These are phyloP conservation scores for Brasenia schreberi DNA, from an alignment of 164 flowering plant genomes.

Conservation along the genomic window DNA sequence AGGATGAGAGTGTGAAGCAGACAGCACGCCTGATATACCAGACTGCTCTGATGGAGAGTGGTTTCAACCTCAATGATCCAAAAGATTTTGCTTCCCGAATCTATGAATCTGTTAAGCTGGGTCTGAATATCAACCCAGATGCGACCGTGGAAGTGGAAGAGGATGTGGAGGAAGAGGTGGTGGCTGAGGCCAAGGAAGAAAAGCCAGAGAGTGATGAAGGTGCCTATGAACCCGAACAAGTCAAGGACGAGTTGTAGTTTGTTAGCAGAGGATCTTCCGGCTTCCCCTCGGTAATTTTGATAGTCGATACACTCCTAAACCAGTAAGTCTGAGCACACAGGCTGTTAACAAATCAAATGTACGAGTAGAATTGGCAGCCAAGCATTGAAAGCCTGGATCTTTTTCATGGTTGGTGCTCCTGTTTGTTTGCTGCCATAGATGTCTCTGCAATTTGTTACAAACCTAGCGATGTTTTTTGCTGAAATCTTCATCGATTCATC, in stretches of 20 bases:
- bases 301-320: neutral
- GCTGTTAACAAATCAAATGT: neutral
- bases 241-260: constrained; percentile 45
- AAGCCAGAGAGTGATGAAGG: constrained; percentile 11
- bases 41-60: constrained; percentile 92
- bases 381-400: neutral
- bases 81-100: constrained; percentile 78
- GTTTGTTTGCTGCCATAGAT: neutral
- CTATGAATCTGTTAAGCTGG: constrained; percentile 56
- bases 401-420: too few relatives aligned
- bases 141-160: constrained; percentile 69
- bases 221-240: neutral
- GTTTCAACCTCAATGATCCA: constrained; percentile 61
- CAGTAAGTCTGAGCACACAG: neutral
- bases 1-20: constrained; percentile 68
- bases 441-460: neutral
- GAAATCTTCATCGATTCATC: too few relatives aligned
- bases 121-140: constrained; percentile 71
- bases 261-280: neutral
- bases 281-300: constrained; percentile 2
- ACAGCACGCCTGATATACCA: constrained; percentile 90
- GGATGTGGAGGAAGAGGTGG: constrained; percentile 38
- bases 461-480: neutral
- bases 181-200: constrained; percentile 14
- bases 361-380: neutral